Evolutionary conservation across 352 stramenopile species (phyloP), one percentile per base, ranked within the genome.

Genomic region (Phytopythium sindhum): DNA sequence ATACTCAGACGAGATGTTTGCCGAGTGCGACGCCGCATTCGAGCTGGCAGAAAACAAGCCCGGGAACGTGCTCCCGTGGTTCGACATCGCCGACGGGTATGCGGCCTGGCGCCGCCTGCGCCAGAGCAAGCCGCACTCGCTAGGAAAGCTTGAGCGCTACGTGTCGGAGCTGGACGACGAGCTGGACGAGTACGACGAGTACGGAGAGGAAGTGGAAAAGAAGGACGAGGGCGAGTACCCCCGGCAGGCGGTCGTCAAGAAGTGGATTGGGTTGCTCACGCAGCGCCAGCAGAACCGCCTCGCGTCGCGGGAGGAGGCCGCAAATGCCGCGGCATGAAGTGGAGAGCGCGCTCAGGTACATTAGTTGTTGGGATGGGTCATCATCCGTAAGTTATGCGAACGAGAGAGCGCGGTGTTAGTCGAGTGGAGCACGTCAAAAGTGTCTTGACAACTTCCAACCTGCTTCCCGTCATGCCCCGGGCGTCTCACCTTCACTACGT

Each of bases 1-100:
- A 47, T 23, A 7, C 17, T 0, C 47, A 86, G 81, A 90, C 39
- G 68, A 84, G 33, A 53, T 89, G 28, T 84, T 92, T 60, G 62
- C 70, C 6, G 79, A 87, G 42, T 81, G 70, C 21, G 70, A 76
- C 8, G 66, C 35, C 4, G 55, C 55, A 19, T 60, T 60, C 24
- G 52, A 42, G 2, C 15, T 2, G 6, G n/a, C 37, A 37, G 55
- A 5, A 14, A 9, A 62, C 11, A 71, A 60, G 12, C 44, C 77
- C 2, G 42, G 75, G 14, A 47, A 74, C 14, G 56, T 50, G 44
- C 63, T 89, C 47, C 74, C 73, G 28, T 91, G 79, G 81, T 76
- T 90, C 57, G 61, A 74, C 29, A 88, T 91, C 54, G 61, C 41
- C 42, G 75, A 69, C n/a, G 35, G 42, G 21, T 57, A 63, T n/a